phyloP scores from a whole-genome alignment of 257 asterid genomes.

The Rhazya stricta region DNA sequence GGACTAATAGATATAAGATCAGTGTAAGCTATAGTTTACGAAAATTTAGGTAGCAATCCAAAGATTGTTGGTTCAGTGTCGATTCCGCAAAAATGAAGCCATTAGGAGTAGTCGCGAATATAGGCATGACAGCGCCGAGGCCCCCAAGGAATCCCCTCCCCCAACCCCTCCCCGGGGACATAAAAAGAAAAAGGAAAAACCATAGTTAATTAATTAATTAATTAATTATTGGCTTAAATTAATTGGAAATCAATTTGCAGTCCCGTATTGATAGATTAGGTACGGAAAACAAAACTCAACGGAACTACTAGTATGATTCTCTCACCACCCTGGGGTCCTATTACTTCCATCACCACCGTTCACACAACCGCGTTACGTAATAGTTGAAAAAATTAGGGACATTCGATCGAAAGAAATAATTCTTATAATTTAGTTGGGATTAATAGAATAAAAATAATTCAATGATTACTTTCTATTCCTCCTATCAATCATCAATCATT shows the following conservation, averaged over 20 bases:
- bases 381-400: no score
- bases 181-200: no score
- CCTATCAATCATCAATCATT: no score
- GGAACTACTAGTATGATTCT: background rate
- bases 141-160: background rate
- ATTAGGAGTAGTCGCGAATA: conserved; percentile 11
- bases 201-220: background rate
- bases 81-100: conserved; percentile 10
- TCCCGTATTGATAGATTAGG: conserved; percentile 13
- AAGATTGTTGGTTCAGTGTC: conserved; percentile 2
- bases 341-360: background rate
- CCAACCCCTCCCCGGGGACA: no score
- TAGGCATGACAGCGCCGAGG: conserved; percentile 11
- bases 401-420: no score
- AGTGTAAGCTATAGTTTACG: background rate
- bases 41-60: conserved; percentile 1
- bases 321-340: background rate
- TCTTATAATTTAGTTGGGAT: no score
- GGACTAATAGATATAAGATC: background rate
- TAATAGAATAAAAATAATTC: no score
- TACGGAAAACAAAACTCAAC: conserved; percentile 7
- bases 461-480: no score
- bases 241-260: background rate
- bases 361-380: no score
- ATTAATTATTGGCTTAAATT: background rate